Evolutionary conservation across 1,139 yeast genomes (phyloP).

Genomic region (Blastobotrys buckinghamii): DNA sequence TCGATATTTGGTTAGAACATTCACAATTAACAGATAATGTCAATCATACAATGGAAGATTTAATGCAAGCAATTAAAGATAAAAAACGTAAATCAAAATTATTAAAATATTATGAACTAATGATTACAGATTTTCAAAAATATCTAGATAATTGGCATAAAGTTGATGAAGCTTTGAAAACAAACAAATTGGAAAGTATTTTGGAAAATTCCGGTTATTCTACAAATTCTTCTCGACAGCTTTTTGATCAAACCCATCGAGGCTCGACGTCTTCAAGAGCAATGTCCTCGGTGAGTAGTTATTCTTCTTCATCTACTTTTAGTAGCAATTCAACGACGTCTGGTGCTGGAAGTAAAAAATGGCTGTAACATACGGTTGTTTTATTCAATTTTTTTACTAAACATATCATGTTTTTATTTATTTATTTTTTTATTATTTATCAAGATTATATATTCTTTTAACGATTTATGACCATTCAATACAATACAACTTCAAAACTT

Average conservation of each 20-base stretch:
- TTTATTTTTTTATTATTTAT: too few species aligned
- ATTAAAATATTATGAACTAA: conserved; percentile 7
- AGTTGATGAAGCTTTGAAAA: conserved; percentile 9
- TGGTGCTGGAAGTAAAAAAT: neutral
- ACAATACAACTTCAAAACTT: too few species aligned
- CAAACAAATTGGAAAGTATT: neutral
- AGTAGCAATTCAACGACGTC: conserved; percentile 1
- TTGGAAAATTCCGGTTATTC: neutral
- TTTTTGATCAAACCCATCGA: conserved; percentile 2
- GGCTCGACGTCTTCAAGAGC: conserved; percentile 8
- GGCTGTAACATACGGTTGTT: too few species aligned
- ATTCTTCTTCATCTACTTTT: neutral
- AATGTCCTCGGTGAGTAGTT: conserved; percentile 4
- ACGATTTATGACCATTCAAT: too few species aligned
- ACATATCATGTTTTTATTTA: too few species aligned
- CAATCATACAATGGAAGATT: conserved; percentile 3
- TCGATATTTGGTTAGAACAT: conserved; percentile 11
- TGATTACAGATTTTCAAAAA: conserved; percentile 3
- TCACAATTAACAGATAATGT: conserved; percentile 11
- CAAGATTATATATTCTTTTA: too few species aligned
- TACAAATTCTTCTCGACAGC: neutral
- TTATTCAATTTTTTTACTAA: too few species aligned
- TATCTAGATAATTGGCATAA: conserved; percentile 11
- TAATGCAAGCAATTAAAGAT: conserved; percentile 10
- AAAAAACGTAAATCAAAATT: conserved; percentile 9